Evolutionary conservation across 768 basidiomycete species (phyloP).

Genomic region (Russula sp.): DNA sequence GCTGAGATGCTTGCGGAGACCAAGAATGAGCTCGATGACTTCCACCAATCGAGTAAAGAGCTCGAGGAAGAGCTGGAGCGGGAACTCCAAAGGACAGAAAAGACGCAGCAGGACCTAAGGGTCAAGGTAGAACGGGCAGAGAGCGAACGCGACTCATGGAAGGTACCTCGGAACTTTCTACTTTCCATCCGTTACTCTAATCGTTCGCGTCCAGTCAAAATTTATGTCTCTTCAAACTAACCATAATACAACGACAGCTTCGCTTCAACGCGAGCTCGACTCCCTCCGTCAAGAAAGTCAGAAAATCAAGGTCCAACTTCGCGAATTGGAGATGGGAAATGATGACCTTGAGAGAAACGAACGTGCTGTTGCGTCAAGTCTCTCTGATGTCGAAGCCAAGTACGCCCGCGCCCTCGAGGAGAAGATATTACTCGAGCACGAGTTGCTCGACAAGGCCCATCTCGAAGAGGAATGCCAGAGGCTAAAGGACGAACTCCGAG

Average conservation of each 20-base stretch:
- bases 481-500: constrained; percentile 87
- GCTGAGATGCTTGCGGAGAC: constrained; percentile 82
- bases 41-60: constrained; percentile 82
- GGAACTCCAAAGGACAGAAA: constrained; percentile 85
- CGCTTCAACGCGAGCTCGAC: constrained; percentile 89
- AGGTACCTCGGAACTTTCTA: constrained; percentile 47
- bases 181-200: constrained; percentile 12
- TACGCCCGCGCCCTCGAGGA: constrained; percentile 91
- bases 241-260: constrained; percentile 85
- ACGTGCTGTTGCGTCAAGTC: constrained; percentile 74
- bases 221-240: constrained; percentile 85
- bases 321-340: constrained; percentile 95
- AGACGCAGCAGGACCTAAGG: constrained; percentile 73
- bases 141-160: constrained; percentile 85
- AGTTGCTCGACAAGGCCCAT: constrained; percentile 83
- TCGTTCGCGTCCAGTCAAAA: constrained; percentile 48
- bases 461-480: constrained; percentile 90
- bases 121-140: constrained; percentile 66
- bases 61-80: constrained; percentile 90
- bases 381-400: constrained; percentile 80
- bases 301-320: constrained; percentile 62
- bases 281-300: constrained; percentile 71
- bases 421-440: constrained; percentile 95
- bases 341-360: constrained; percentile 96
- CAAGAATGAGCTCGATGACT: constrained; percentile 79